Conservation (phyloP, 768 basidiomycete genomes). For the Tricholoma saponaceum region DNA sequence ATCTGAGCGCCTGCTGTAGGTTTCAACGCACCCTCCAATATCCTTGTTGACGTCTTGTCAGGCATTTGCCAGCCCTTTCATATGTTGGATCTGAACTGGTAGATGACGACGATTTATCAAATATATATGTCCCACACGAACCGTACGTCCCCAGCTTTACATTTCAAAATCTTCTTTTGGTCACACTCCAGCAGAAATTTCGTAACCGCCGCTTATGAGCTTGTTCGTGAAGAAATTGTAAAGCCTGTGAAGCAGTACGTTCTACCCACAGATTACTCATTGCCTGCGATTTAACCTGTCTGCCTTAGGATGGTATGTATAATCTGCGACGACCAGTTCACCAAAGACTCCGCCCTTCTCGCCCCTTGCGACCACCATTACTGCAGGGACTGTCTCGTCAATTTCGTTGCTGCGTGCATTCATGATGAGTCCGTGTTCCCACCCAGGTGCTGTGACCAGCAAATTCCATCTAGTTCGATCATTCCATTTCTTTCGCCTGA, state of each 20-base stretch:
- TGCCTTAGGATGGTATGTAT: constrained; percentile 6
- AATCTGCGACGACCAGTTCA: constrained; percentile 35
- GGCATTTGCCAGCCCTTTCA: not conserved
- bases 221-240: not conserved
- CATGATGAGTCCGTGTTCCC: constrained; percentile 52
- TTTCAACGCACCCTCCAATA: not conserved
- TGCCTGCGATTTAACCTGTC: not conserved
- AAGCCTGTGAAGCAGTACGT: not conserved
- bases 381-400: constrained; percentile 37
- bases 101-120: not conserved
- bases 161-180: no score
- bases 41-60: not conserved
- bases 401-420: constrained; percentile 36
- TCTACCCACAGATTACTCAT: no score
- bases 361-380: constrained; percentile 45
- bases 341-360: constrained; percentile 21
- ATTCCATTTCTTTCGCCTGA: constrained; percentile 23
- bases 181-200: no score
- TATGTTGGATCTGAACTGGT: not conserved
- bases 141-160: not conserved
- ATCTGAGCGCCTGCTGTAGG: not conserved
- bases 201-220: not conserved
- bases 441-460: constrained; percentile 43
- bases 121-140: not conserved
- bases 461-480: constrained; percentile 25